These are phyloP conservation scores for Plasmodium cynomolgi DNA, from an alignment of 169 alveolate species.

Conservation along the genomic window DNA sequence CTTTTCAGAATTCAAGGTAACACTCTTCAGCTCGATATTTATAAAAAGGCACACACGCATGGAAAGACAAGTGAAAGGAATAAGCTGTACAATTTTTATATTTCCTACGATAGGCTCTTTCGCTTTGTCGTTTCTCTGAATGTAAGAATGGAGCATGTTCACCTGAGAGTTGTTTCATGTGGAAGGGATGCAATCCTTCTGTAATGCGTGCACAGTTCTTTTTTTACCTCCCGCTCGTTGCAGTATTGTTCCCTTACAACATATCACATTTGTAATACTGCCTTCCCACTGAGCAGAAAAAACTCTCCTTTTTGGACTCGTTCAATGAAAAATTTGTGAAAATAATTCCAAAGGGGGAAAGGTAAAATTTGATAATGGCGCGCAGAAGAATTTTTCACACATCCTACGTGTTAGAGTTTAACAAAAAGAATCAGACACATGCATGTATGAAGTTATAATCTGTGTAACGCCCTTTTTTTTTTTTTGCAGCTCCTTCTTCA, in stretches of 20 bases:
- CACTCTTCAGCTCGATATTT: constrained; percentile 1
- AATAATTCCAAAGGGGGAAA: constrained; percentile 51
- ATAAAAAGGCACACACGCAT: neutral
- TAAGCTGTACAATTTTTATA: constrained; percentile 34
- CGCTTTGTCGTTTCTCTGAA: constrained; percentile 18
- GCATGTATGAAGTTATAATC: neutral
- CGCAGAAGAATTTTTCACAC: neutral
- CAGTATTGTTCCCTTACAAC: neutral
- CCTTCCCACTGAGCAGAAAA: constrained; percentile 8
- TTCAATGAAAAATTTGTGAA: constrained; percentile 31
- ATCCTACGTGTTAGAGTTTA: neutral
- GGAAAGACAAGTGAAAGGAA: constrained; percentile 16
- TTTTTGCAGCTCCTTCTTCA: constrained; percentile 37
- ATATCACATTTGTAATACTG: neutral
- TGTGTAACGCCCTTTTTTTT: neutral
- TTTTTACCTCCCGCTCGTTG: neutral
- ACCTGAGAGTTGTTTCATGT: neutral
- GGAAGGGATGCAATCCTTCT: neutral
- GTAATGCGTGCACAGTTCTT: neutral
- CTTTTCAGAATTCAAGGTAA: constrained; percentile 41
- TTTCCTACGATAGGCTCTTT: constrained; percentile 34
- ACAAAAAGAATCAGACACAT: neutral
- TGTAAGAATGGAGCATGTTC: constrained; percentile 9
- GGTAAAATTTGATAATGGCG: neutral
- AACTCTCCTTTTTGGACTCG: constrained; percentile 42